Base-by-base conservation (phyloP, 2,329 filamentous ascomycete genomes). In the Cladosporium sp. region DNA sequence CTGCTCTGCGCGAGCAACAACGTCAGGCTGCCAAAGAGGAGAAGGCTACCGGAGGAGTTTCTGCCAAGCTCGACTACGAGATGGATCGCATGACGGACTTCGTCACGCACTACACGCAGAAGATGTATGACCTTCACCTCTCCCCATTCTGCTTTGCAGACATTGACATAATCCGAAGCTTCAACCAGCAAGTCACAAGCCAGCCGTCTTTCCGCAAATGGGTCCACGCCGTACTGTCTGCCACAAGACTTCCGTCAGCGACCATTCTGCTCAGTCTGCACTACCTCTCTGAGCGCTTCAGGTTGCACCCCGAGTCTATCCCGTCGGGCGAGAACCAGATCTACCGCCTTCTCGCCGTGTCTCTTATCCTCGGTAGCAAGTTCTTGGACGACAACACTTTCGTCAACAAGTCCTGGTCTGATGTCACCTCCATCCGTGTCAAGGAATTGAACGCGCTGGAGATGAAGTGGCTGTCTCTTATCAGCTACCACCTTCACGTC, bases 311-410 rank as follows among this genome's bases (percentile, higher is more conserved):
- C 13, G 58, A 61, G 18, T 64, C 64, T 31, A 58, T 67, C 33
- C 53, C 55, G 13, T 71, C 76, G 46, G 75, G 74, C 38, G 77
- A 80, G 51, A 86, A 85, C 41, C 85, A 93, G 66, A 80, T 95
- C 51, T 95, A 92, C 78, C 86, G 89, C 56, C 85, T 95, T 74
- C 79, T 95, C 58, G 95, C 90, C 6, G 86, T 92, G 35, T 83
- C 87, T 7, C 75, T 96, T 53, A 80, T 96, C 48, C 78, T 96
- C 49, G 91, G 89, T 55, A 95, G 89, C 82, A 96, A 96, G 74
- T 96, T 95, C 65, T 77, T 95, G 60, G 91, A 96, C 65, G 91
- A 95, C 77, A 95, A 95, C 73, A 96, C 91, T 5, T 96, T 96
- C 72, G 91, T 95, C 77, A 96, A 95, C 74, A 86, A 89, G 52